Evolutionary conservation across 2,329 filamentous ascomycete genomes (phyloP), one percentile per base, ranked within the genome.

Genomic region (Fusarium sp.): DNA sequence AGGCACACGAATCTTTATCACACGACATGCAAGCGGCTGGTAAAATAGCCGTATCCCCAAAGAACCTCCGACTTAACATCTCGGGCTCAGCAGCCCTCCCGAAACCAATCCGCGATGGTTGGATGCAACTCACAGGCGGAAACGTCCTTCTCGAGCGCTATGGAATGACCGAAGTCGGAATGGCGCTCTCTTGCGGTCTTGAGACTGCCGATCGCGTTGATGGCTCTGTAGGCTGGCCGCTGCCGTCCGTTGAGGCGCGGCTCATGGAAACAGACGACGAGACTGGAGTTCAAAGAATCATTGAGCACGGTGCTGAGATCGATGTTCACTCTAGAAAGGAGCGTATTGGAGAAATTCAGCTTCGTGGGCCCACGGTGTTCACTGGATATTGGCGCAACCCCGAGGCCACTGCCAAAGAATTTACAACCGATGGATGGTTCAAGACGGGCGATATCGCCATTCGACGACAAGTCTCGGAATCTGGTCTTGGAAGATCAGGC

Each of bases 121-220:
- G 96, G 95, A 87, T 89, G 22, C 86, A 91, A 12, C 89, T 98
- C 17, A 94, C 91, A 72, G 84, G 85, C 51, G 96, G 96, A 48
- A 98, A 97, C 79, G 89, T 97, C 18, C 90, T 99, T 1, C 90
- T 99, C 8, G 96, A 99, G 83, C 93, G 96, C n/a, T 99, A 97
- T 81, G 96, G 96, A 79, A 98, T 99, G 96, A 99, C 96, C 8
- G 96, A 99, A 85, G 95, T 98, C 3, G 96, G 96, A 77, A 98
- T 99, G 96, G 96, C 96, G 0, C 88, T 99, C n/a, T 96, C 93
- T 69, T 98, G 96, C 81, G 95, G 95, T 5, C 90, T 98, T 5
- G 88, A 91, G 72, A 90, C 89, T 58, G 79, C 84, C 10, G 93
- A 97, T 79, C 94, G 96, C 54, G 91, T 98, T 7, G 95, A 98